A percentile compares a stretch with the other conserved stretches of the same genome.
phyloP scores from a whole-genome alignment of 2,329 filamentous ascomycete species.

The Fusarium torreyae region DNA sequence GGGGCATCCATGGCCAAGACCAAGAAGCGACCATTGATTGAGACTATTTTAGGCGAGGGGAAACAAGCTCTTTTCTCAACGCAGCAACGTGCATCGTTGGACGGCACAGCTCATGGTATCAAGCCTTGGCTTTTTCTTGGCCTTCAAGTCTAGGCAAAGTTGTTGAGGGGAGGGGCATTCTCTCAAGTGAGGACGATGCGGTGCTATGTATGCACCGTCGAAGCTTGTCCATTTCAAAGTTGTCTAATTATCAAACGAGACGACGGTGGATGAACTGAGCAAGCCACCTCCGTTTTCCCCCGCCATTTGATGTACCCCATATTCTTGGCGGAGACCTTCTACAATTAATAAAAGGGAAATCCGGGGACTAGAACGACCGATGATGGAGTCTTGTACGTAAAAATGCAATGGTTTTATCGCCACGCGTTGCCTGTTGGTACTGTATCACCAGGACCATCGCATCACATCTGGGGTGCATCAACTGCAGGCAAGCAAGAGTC shows the following conservation, averaged over 20 bases:
- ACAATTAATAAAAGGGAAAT: constrained; percentile 6
- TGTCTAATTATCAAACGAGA: not conserved
- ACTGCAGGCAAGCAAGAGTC: constrained; percentile 11
- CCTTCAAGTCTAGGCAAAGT: not conserved
- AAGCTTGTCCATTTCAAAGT: constrained; percentile 4
- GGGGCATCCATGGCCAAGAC: constrained; percentile 12
- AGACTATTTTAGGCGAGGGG: constrained; percentile 18
- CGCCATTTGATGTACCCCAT: constrained; percentile 36
- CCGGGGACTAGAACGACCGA: constrained; percentile 17
- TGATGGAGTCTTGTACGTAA: constrained; percentile 17
- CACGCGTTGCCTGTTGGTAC: not conserved
- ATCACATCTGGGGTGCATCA: constrained; percentile 12
- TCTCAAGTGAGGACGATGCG: not conserved
- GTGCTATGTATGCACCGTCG: not conserved
- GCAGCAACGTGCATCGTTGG: constrained; percentile 25
- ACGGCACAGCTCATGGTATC: constrained; percentile 28
- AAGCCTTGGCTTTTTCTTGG: constrained; percentile 18
- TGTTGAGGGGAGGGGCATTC: constrained; percentile 7
- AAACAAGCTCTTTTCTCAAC: constrained; percentile 37
- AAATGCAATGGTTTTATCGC: not conserved
- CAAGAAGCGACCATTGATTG: constrained; percentile 20
- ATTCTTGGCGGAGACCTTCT: constrained; percentile 37
- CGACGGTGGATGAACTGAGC: constrained; percentile 20
- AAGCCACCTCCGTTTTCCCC: constrained; percentile 39
- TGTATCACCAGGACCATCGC: constrained; percentile 18